Evolutionary conservation across 208 protist species (phyloP), one percentile per base, ranked within the genome.

Genomic region (Leishmania aethiopica): DNA sequence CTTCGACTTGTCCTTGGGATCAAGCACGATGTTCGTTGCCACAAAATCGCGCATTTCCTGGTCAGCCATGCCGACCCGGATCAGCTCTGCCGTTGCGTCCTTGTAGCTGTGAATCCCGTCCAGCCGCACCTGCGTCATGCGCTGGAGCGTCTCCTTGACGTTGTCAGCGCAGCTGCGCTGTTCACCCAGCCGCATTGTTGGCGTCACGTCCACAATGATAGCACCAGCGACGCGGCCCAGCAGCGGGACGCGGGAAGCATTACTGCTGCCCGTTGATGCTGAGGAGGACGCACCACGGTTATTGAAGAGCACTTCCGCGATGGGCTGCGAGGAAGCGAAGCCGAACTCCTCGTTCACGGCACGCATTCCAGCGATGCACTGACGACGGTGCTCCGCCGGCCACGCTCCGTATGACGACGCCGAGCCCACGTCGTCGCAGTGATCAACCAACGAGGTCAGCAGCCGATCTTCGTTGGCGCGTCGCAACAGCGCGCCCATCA

Each of bases 191-290:
- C 75, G 59, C 60, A 64, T 80, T 32, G 88, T 90, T 7, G 94
- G 92, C 3, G 92, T 91, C 37, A 97, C 90, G 66, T 97, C 94
- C 17, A 97, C 94, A 69, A 97, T 88, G 17, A 97, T 85, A 7
- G 91, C 91, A 13, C 92, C 94, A 22, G 85, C 79, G 37, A 97
- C 83, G 45, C 88, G 89, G 3, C 90, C 88, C 7, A 86, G 78
- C 0, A 37, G 62, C 0, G 82, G 78, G 47, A 85, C 81, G 73
- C 82, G 80, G 62, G 53, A 45, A 1, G 78, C 78, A 57, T 82
- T 74, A 69, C 47, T 17, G 64, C 69, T 70, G 53, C 49, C 51
- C 25, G 53, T 71, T 70, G 70, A 70, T 3, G 53, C 40, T 22
- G 74, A 19, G 6, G 74, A 75, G 25, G 59, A 60, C 35, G 59